phyloP scores from a whole-genome alignment of 2,329 filamentous ascomycete genomes.

The Akanthomyces muscarius region DNA sequence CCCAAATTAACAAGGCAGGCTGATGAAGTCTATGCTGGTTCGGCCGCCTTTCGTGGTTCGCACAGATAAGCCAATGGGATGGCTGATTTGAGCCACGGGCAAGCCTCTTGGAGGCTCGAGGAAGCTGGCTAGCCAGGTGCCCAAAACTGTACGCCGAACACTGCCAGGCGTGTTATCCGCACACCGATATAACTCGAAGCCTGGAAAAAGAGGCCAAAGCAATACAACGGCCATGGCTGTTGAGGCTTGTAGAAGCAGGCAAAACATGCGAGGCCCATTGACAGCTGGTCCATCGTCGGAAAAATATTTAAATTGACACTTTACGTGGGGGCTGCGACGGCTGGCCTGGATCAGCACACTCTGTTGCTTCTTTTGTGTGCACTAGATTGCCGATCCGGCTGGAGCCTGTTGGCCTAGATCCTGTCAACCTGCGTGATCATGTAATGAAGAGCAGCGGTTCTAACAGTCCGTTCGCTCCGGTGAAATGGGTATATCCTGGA shows the following conservation, averaged over 20 bases:
- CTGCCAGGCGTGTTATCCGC: background rate
- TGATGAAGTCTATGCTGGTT: background rate
- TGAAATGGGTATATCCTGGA: no score
- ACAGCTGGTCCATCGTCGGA: no score
- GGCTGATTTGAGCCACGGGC: background rate
- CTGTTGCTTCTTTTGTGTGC: no score
- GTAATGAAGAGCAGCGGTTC: background rate
- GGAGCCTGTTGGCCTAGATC: background rate
- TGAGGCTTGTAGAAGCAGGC: no score
- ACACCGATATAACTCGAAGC: background rate
- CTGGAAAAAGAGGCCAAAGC: no score
- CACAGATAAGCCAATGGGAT: background rate
- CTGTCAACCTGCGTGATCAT: background rate
- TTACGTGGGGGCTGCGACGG: no score
- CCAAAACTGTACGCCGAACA: background rate
- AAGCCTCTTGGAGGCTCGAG: background rate
- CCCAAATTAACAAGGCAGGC: background rate
- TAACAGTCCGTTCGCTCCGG: background rate
- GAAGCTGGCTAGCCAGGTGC: background rate
- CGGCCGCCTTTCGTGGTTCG: background rate
- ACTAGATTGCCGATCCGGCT: slow-evolving; percentile 1
- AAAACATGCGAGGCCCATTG: no score
- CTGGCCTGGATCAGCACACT: no score
- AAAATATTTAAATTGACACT: no score
- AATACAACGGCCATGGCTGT: no score